A percentile compares a stretch with the other conserved stretches of the same genome.
phyloP scores from a whole-genome alignment of 805 yeast species.

The Hanseniaspora thailandica region DNA sequence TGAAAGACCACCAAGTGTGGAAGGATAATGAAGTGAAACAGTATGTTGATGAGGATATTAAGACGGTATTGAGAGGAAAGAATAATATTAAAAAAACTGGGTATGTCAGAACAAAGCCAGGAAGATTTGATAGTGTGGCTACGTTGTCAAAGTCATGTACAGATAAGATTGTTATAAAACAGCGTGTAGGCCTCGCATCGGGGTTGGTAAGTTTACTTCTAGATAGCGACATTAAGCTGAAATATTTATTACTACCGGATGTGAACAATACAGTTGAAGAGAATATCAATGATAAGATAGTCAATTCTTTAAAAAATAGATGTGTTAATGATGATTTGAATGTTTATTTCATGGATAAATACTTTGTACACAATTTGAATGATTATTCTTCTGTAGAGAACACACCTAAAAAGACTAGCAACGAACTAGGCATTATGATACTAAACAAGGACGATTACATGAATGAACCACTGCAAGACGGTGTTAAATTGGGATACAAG shows the following conservation, averaged over 20 bases:
- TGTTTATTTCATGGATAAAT: neutral
- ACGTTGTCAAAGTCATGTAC: conserved; percentile 78
- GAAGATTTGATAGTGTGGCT: conserved; percentile 62
- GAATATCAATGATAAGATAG: neutral
- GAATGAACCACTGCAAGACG: conserved; percentile 38
- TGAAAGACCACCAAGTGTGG: conserved; percentile 6
- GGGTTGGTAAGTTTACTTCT: conserved; percentile 34
- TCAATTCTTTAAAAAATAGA: neutral
- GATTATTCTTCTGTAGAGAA: neutral
- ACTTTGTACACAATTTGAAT: neutral
- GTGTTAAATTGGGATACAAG: conserved; percentile 49
- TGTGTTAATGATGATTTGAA: neutral
- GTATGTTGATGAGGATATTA: conserved; percentile 23
- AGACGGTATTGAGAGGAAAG: conserved; percentile 46
- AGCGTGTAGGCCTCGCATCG: conserved; percentile 44
- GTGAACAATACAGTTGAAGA: neutral
- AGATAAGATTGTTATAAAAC: conserved; percentile 64
- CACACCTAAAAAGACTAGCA: neutral
- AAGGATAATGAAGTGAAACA: conserved; percentile 22
- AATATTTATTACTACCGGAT: conserved; percentile 40
- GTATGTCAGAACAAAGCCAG: conserved; percentile 82
- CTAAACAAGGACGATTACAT: neutral
- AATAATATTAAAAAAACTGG: conserved; percentile 47
- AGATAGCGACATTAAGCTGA: conserved; percentile 27
- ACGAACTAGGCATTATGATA: neutral